Conservation (phyloP, 352 stramenopile genomes). For the Labyrinthula sp. region DNA sequence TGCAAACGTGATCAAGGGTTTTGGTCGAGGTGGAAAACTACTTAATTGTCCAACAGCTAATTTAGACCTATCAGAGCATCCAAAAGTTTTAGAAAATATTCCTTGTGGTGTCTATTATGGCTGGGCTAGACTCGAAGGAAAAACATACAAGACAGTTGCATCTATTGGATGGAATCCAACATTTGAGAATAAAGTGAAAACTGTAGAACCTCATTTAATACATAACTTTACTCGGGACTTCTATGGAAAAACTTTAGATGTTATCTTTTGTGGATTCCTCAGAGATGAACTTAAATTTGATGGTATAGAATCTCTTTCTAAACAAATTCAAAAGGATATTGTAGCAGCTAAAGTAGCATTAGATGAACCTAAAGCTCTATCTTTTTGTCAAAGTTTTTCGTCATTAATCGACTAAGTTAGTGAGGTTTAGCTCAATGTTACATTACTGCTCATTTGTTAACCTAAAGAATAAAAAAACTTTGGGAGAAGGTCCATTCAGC, state of each 20-base stretch:
- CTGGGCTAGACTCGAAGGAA: slow-evolving; percentile 56
- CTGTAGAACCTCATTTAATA: slow-evolving; percentile 57
- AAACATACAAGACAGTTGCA: slow-evolving; percentile 62
- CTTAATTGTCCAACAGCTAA: slow-evolving; percentile 66
- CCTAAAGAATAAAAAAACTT: no score
- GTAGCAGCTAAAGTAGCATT: neutral
- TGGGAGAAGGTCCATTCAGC: no score
- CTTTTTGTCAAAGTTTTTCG: no score
- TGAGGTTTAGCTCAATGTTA: no score
- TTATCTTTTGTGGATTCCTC: slow-evolving; percentile 62
- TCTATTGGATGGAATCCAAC: slow-evolving; percentile 73
- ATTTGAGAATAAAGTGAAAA: slow-evolving; percentile 65
- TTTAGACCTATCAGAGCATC: slow-evolving; percentile 53
- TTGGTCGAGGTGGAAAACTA: slow-evolving; percentile 65
- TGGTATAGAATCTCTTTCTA: slow-evolving; percentile 39
- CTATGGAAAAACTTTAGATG: slow-evolving; percentile 61
- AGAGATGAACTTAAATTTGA: slow-evolving; percentile 60
- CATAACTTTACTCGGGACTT: slow-evolving; percentile 71
- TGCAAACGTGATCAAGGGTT: slow-evolving; percentile 63
- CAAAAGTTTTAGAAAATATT: slow-evolving; percentile 48
- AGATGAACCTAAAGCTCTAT: no score
- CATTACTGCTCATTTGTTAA: no score
- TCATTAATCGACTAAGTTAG: no score
- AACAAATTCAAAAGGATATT: slow-evolving; percentile 23
- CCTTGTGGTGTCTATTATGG: slow-evolving; percentile 68